Evolutionary conservation across 768 basidiomycete genomes (phyloP).

Genomic region (Hortiboletus campestris): DNA sequence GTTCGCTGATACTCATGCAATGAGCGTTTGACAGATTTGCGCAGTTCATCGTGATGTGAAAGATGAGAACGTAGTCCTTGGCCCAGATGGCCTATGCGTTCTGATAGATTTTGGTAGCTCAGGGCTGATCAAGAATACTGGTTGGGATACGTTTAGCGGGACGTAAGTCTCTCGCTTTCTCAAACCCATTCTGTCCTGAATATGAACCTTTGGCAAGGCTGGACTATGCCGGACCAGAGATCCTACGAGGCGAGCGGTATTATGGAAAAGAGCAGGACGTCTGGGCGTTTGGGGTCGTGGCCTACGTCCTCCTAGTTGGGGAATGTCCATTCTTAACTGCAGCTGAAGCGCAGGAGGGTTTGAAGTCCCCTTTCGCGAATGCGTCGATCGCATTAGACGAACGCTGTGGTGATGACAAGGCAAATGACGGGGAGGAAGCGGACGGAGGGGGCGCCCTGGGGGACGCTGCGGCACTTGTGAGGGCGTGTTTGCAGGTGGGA

Average conservation of each 20-base stretch:
- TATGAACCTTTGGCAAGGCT: constrained; percentile 43
- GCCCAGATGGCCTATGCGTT: constrained; percentile 77
- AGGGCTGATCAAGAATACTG: constrained; percentile 75
- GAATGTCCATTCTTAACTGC: constrained; percentile 93
- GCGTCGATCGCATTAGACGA: constrained; percentile 78
- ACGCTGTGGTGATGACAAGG: constrained; percentile 73
- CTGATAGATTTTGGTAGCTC: constrained; percentile 97
- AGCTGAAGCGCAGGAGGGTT: constrained; percentile 84
- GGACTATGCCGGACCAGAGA: constrained; percentile 96
- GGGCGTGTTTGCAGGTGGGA: constrained; percentile 81
- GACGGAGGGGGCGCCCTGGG: constrained; percentile 84
- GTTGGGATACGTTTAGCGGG: constrained; percentile 92
- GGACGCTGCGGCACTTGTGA: constrained; percentile 83
- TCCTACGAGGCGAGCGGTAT: constrained; percentile 91
- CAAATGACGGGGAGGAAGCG: constrained; percentile 67
- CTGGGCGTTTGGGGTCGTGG: constrained; percentile 97
- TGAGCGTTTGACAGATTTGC: constrained; percentile 9
- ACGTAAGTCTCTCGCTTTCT: constrained; percentile 57
- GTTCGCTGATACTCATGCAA: not conserved
- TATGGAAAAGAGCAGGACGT: constrained; percentile 96
- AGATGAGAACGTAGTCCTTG: constrained; percentile 92
- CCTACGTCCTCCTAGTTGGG: constrained; percentile 88
- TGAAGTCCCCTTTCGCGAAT: constrained; percentile 71
- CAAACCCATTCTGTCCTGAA: constrained; percentile 5
- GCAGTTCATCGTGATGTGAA: constrained; percentile 96